Conservation (phyloP, 163 green algal species). For the Chloromonas sp. region DNA sequence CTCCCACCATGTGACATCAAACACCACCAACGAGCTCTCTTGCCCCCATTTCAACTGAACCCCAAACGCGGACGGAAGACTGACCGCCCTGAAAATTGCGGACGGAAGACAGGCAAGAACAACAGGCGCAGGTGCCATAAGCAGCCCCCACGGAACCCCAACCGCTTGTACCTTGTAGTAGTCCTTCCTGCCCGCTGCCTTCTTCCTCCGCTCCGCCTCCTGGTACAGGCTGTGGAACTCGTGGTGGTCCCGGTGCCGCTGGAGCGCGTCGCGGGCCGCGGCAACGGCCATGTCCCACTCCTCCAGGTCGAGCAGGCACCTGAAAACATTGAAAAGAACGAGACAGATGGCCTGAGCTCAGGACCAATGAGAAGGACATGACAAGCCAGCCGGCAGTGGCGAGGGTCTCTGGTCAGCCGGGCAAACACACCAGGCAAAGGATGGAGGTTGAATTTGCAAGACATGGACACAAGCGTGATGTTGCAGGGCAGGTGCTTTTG, state of each 20-base stretch:
- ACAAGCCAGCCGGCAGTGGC: no score
- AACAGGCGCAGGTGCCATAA: no score
- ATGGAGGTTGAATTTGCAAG: not conserved
- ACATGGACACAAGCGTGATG: not conserved
- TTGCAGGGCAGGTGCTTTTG: no score
- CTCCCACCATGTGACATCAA: no score
- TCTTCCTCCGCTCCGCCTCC: slow-evolving; percentile 60
- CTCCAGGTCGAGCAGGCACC: slow-evolving; percentile 26
- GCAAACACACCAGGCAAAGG: no score
- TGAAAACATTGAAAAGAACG: not conserved
- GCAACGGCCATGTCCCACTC: slow-evolving; percentile 33
- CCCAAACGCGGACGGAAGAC: no score
- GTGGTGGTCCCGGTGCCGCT: slow-evolving; percentile 28
- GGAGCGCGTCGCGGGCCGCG: slow-evolving; percentile 20
- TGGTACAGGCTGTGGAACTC: slow-evolving; percentile 40
- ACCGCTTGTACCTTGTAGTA: slow-evolving; percentile 51
- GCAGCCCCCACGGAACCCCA: no score
- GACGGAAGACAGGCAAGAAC: no score
- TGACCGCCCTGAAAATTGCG: no score
- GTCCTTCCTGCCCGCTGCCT: slow-evolving; percentile 69
- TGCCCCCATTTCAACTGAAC: no score
- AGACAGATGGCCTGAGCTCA: not conserved
- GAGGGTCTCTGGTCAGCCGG: no score
- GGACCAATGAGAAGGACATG: not conserved
- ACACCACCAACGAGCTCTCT: no score